Evolutionary conservation across 306 rosid species (phyloP), one percentile per base, ranked within the genome.

Genomic region (Benincasa hispida): DNA sequence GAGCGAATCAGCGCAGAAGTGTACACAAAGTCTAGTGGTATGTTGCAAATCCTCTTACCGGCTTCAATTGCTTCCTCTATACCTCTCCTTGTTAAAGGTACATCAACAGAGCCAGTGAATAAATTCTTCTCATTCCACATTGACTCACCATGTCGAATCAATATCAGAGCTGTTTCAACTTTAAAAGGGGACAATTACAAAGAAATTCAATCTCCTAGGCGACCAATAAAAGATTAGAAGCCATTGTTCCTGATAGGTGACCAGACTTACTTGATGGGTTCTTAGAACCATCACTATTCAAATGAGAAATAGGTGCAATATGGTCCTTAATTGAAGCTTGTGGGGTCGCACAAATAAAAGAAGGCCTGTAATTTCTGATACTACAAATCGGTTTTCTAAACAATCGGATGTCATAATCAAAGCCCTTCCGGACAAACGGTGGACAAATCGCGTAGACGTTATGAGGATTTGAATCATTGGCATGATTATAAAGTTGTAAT

Each of bases 101-200:
- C 98, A 87, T 94, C 98, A 54, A 94, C 98, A 80, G 96, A 91
- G 13, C 98, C 98, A 10, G 97, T 94, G 90, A 94, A 94, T 75
- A 94, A 83, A 86, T 91, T 94, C 85, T 94, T 94, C 60, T 94
- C 97, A 14, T 94, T 94, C 98, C 98, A 91, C 69, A 91, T 60
- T 5, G 98, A 94, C 83, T 94, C 97, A 1, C 98, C 97, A 37
- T 94, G 98, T 81, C 97, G 80, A 61, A 94, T 86, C 76, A 91
- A 88, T 87, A 91, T 90, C 90, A 94, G 82, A 53, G 98, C 90
- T 35, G 96, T 91, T 87, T 94, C 98, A 86, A 81, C 98, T 91
- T 34, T 18, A 37, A 65, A 45, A 65, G 9, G 6, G 28, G 17
- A 65, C 21, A 35, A 65, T 37, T 3, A 65, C 72, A 37, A 65